A percentile compares a stretch with the other conserved stretches of the same genome.
These are phyloP conservation scores for Apiospora arundinis DNA, from an alignment of 2,329 filamentous ascomycete species.

Conservation along the genomic window DNA sequence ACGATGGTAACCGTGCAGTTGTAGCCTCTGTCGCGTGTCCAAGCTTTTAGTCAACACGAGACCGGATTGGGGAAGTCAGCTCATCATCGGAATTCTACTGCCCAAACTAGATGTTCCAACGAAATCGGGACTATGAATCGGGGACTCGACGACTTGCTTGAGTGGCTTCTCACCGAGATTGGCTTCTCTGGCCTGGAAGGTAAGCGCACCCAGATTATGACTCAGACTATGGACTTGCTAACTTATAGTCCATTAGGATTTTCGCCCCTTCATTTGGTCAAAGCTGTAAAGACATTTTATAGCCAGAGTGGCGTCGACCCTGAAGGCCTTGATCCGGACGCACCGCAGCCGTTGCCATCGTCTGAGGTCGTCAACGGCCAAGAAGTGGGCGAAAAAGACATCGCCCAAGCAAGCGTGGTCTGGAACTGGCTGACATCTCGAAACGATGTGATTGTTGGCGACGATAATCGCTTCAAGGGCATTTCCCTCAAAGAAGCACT, in stretches of 20 bases:
- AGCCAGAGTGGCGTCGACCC: not conserved
- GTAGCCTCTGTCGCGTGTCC: not conserved
- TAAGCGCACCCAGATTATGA: slow-evolving; percentile 36
- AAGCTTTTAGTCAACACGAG: not conserved
- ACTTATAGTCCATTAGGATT: slow-evolving; percentile 32
- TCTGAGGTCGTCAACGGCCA: not conserved
- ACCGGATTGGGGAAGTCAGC: not conserved
- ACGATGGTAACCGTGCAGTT: not conserved
- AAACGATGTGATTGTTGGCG: slow-evolving; percentile 48
- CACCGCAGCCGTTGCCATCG: not conserved
- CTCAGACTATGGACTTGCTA: not conserved
- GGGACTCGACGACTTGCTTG: slow-evolving; percentile 52
- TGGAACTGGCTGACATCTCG: slow-evolving; percentile 50
- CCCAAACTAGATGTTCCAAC: slow-evolving; percentile 5
- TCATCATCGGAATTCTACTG: not conserved
- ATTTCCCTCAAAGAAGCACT: slow-evolving; percentile 49
- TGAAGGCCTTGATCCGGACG: not conserved
- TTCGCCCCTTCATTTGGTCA: slow-evolving; percentile 34
- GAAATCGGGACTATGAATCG: slow-evolving; percentile 41
- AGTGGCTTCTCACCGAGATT: slow-evolving; percentile 51
- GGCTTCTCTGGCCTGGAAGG: slow-evolving; percentile 51
- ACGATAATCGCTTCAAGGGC: slow-evolving; percentile 43
- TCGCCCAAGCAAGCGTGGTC: slow-evolving; percentile 46
- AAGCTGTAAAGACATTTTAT: slow-evolving; percentile 37
- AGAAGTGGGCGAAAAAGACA: slow-evolving; percentile 32